Base-by-base conservation (phyloP, 352 stramenopile species). In the Elongisporangium anandrum region DNA sequence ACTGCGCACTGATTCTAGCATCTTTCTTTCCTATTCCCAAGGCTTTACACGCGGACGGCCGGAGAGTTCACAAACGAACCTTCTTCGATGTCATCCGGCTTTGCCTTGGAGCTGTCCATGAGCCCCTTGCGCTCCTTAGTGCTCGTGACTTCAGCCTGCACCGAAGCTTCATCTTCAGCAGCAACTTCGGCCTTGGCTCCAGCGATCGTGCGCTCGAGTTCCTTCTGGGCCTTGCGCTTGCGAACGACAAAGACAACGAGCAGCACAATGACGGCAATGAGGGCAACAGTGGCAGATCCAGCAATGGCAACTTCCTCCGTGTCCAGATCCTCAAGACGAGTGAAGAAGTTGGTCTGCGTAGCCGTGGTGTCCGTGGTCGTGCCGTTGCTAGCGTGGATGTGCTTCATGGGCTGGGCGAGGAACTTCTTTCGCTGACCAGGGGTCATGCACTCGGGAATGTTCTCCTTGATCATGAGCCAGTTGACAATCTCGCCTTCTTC, bases 21-120 rank as follows among this genome's bases (percentile, higher is more conserved):
- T 45, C 34, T 45, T 45, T 45, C 34, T 45, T 12, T 45, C 34
- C 34, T 45, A 45, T 17, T 17, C 34, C 34, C 34, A 45, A 12
- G 17, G 34, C 34, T 12, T 45, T 45, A 45, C 34, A 88, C 82
- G 64, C 81, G 80, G 59, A 91, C 79, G 26, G 84, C 81, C 38
- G 84, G 84, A 29, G 84, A 93, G 79, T 93, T 93, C 24, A 93
- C 84, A 29, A 93, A 93, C 54, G 81, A 89, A 24, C 84, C 84
- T 53, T 92, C 82, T 47, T 86, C 73, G 50, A 82, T 74, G 29
- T 81, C 80, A 50, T 76, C 73, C 48, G 67, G 77, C 63, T 89
- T 89, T 8, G 68, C 73, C 70, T 91, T 88, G 34, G 74, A 59
- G 61, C 77, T 89, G 66, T 88, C 79, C 77, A 88, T 87, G 16